These are phyloP conservation scores for Chalciporus sphaerocephalus DNA, from an alignment of 768 basidiomycete genomes.

Conservation along the genomic window DNA sequence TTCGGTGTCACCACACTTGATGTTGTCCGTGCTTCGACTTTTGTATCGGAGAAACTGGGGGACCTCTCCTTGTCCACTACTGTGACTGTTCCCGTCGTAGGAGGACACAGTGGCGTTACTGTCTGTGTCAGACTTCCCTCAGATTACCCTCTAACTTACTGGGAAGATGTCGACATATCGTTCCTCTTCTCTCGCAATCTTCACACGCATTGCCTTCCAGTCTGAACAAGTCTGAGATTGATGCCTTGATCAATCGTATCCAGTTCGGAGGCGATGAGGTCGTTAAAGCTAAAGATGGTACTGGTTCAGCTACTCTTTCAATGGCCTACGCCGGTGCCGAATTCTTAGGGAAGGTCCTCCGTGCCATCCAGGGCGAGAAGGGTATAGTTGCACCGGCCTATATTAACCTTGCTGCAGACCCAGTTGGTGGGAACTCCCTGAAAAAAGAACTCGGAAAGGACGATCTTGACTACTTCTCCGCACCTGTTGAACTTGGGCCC, in stretches of 20 bases:
- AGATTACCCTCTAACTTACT: slow-evolving; percentile 7
- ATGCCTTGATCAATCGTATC: slow-evolving; percentile 74
- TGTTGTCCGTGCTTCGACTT: slow-evolving; percentile 96
- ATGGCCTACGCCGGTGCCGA: slow-evolving; percentile 95
- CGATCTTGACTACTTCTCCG: slow-evolving; percentile 87
- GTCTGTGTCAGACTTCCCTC: slow-evolving; percentile 36
- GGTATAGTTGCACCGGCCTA: slow-evolving; percentile 82
- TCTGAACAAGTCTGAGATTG: slow-evolving; percentile 44
- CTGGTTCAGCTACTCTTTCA: slow-evolving; percentile 91
- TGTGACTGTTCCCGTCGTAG: slow-evolving; percentile 83
- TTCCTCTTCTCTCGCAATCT: slow-evolving; percentile 90
- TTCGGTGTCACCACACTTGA: slow-evolving; percentile 99
- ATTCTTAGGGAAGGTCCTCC: slow-evolving; percentile 79
- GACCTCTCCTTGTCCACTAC: slow-evolving; percentile 58
- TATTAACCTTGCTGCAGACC: slow-evolving; percentile 73
- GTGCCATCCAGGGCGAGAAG: slow-evolving; percentile 83
- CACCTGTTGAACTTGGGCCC: slow-evolving; percentile 83
- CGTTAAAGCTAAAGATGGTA: slow-evolving; percentile 92
- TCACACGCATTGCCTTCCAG: slow-evolving; percentile 68
- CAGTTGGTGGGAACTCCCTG: slow-evolving; percentile 66
- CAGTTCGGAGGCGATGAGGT: slow-evolving; percentile 98
- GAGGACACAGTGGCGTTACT: slow-evolving; percentile 91
- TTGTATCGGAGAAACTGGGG: slow-evolving; percentile 76
- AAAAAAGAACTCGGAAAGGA: slow-evolving; percentile 71
- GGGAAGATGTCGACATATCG: slow-evolving; percentile 50